Conservation (phyloP, 139 green algal species). For the Asterochloris erici region DNA sequence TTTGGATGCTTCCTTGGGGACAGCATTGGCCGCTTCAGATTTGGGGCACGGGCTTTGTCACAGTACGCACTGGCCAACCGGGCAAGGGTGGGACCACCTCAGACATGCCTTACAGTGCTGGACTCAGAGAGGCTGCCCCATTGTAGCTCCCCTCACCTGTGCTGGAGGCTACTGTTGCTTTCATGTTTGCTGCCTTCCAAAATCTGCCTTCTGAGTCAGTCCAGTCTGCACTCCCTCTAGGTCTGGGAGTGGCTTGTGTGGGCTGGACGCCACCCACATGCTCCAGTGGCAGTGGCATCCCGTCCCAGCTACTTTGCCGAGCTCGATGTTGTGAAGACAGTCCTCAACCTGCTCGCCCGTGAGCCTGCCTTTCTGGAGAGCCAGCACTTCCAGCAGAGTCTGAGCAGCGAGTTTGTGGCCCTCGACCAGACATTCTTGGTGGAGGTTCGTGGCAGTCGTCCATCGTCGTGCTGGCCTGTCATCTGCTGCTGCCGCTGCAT, state of each 20-base stretch:
- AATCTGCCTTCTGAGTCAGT: not conserved
- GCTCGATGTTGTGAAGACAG: constrained; percentile 45
- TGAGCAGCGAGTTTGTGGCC: constrained; percentile 33
- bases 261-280: constrained; percentile 66
- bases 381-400: constrained; percentile 21
- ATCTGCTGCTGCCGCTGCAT: too few relatives aligned
- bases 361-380: constrained; percentile 49
- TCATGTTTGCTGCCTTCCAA: not conserved
- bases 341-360: constrained; percentile 29
- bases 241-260: constrained; percentile 63
- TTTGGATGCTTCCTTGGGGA: constrained; percentile 56
- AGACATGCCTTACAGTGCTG: not conserved
- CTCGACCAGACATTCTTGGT: constrained; percentile 34
- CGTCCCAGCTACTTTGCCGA: constrained; percentile 77
- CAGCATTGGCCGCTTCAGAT: constrained; percentile 44
- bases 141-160: not conserved
- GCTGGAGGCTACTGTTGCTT: not conserved
- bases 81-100: constrained; percentile 35
- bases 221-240: constrained; percentile 11
- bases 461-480: too few relatives aligned
- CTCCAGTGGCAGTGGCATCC: constrained; percentile 66
- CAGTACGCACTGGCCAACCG: constrained; percentile 54
- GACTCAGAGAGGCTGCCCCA: not conserved
- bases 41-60: constrained; percentile 54
- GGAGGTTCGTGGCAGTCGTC: constrained; percentile 18